Evolutionary conservation across 2,329 filamentous ascomycete genomes (phyloP), one percentile per base, ranked within the genome.

Genomic region (Ceratocystis cacaofunesta): DNA sequence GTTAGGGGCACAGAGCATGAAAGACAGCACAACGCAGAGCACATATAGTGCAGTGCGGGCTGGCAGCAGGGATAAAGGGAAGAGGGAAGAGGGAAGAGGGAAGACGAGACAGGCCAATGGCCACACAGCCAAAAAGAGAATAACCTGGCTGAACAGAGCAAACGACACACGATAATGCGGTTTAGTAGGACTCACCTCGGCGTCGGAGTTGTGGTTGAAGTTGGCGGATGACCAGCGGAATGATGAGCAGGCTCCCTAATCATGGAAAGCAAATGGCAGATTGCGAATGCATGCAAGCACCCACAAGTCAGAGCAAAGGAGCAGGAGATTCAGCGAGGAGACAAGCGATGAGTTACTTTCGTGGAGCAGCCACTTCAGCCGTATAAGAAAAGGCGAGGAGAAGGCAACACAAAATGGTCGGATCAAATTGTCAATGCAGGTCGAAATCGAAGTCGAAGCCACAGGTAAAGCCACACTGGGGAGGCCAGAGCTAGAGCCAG

Each of bases 231-330:
- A 62, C 66, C 66, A 52, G 46, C 62, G 32, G 19, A 57, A 22
- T 67, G 57, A 8, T 62, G 55, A 50, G 30, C 52, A 41, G 66
- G 66, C 43, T 67, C 66, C 58, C 66, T 67, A 60, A 67, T 62
- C 66, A 67, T 67, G 58, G 57, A 65, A 60, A 67, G 48, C 30
- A 65, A 61, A 71, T 72, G 72, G 72, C 73, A 74, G 36, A 41
- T 41, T 73, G 71, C 69, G 69, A 69, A 68, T 68, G 70, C 66
- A 71, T 68, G 68, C 70, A 68, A 72, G 70, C 28, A 52, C 25
- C 69, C 52, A 66, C 62, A 68, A 62, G 48, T 44, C 32, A 61
- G 55, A 50, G 55, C 19, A 30, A 7, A 52, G 48, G 7, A 52
- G 41, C 44, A 57, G 17, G 36, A 41, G 15, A 64, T 19, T 50